phyloP scores from a whole-genome alignment of 208 protist genomes.

The Leishmania tarentolae region DNA sequence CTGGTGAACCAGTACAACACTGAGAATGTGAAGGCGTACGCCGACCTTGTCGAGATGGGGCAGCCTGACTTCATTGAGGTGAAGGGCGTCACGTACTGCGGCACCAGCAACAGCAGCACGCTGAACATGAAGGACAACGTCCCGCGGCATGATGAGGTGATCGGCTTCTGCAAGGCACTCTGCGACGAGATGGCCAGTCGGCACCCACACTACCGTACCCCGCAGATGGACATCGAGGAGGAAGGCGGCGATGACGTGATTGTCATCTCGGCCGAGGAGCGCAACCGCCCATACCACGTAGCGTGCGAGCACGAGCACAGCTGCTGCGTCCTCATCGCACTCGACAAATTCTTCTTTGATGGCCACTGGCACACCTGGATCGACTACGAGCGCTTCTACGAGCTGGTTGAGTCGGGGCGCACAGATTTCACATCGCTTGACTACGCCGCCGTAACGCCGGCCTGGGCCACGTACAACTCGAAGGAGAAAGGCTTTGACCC shows the following conservation, averaged over 20 bases:
- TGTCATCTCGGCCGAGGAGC: conserved; percentile 36
- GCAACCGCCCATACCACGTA: conserved; percentile 80
- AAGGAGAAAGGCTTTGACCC: conserved; percentile 91
- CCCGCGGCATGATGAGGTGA: conserved; percentile 93
- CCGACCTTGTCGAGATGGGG: conserved; percentile 88
- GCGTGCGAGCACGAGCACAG: conserved; percentile 93
- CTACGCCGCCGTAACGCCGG: conserved; percentile 75
- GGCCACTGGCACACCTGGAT: conserved; percentile 91
- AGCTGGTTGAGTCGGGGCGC: conserved; percentile 48
- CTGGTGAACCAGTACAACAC: conserved; percentile 95
- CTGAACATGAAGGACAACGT: conserved; percentile 95
- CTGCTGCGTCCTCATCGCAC: conserved; percentile 91
- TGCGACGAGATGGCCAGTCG: conserved; percentile 54
- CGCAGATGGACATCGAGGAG: conserved; percentile 27
- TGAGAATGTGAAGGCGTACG: conserved; percentile 69
- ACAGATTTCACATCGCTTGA: conserved; percentile 75
- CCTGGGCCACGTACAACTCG: conserved; percentile 84
- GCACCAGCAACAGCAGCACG: conserved; percentile 77
- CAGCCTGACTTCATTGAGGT: conserved; percentile 96
- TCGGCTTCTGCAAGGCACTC: conserved; percentile 84
- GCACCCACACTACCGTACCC: conserved; percentile 40
- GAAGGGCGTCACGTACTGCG: conserved; percentile 95
- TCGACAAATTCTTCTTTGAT: conserved; percentile 83
- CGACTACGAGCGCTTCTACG: conserved; percentile 86
- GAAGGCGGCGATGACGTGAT: conserved; percentile 14